phyloP scores from a whole-genome alignment of 345 rosid species.

The Abelmoschus esculentus region DNA sequence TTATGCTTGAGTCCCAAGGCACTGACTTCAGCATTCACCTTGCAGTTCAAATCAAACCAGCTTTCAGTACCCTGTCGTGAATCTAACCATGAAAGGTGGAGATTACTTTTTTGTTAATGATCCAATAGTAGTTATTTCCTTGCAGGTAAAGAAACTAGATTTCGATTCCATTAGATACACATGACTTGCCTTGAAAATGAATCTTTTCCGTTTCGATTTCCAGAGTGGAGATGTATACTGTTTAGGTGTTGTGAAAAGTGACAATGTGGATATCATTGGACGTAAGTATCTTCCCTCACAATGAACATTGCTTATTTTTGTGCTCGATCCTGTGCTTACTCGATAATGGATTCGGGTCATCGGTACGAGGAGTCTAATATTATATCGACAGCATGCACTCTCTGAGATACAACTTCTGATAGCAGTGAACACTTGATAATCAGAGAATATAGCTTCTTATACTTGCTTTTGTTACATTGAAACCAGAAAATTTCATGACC shows the following conservation, averaged over 20 bases:
- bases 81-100: slow-evolving; percentile 80
- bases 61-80: slow-evolving; percentile 35
- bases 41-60: slow-evolving; percentile 36
- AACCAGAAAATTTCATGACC: slow-evolving; percentile 63
- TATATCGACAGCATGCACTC: background rate
- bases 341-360: background rate
- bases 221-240: slow-evolving; percentile 55
- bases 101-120: slow-evolving; percentile 35
- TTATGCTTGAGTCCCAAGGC: background rate
- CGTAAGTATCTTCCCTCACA: slow-evolving; percentile 47
- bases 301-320: background rate
- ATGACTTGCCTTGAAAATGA: slow-evolving; percentile 1
- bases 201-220: slow-evolving; percentile 7
- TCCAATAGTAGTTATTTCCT: slow-evolving; percentile 33
- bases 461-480: background rate
- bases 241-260: slow-evolving; percentile 62
- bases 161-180: background rate
- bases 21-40: slow-evolving; percentile 2
- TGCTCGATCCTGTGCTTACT: background rate
- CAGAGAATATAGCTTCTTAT: slow-evolving; percentile 5
- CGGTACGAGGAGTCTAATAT: background rate
- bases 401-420: background rate
- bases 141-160: slow-evolving; percentile 30
- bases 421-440: background rate
- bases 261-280: slow-evolving; percentile 68